Conservation (phyloP, 176 grass and related monocot genomes). For the Pontederia paniculata region DNA sequence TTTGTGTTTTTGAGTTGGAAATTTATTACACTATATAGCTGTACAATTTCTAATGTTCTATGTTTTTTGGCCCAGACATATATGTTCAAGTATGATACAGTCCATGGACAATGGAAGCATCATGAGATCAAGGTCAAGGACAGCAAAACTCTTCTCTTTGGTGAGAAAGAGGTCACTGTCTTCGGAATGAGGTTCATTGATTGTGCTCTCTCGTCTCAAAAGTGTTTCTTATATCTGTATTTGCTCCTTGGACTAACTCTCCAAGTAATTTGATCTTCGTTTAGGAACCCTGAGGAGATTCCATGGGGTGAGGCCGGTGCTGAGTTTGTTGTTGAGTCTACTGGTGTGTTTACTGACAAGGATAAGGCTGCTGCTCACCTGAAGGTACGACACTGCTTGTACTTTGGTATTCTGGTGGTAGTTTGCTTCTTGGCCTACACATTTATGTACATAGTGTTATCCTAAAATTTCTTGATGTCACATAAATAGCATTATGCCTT, state of each 20-base stretch:
- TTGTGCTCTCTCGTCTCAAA: neutral
- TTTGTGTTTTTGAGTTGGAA: neutral
- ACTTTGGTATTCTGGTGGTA: neutral
- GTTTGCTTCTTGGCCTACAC: neutral
- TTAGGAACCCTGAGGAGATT: slow-evolving; percentile 52
- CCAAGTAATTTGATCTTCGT: neutral
- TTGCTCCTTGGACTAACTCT: neutral
- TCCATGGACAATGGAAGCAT: slow-evolving; percentile 43
- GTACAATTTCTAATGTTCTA: neutral
- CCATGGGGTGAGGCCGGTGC: slow-evolving; percentile 44
- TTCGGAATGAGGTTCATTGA: slow-evolving; percentile 23
- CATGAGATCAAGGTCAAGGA: slow-evolving; percentile 45
- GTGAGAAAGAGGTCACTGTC: slow-evolving; percentile 30
- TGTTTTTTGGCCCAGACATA: slow-evolving; percentile 29
- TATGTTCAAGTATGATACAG: slow-evolving; percentile 57
- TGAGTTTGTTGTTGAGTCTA: slow-evolving; percentile 41
- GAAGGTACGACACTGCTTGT: slow-evolving; percentile 16
- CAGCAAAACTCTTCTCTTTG: slow-evolving; percentile 47
- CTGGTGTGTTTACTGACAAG: slow-evolving; percentile 52
- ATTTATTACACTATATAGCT: neutral
- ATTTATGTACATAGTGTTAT: too few species aligned
- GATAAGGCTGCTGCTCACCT: slow-evolving; percentile 49
- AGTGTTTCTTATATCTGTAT: neutral
- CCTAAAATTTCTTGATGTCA: too few species aligned
- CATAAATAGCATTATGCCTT: too few species aligned